Evolutionary conservation across 495 filamentous ascomycete genomes (phyloP), one percentile per base, ranked within the genome.

Genomic region (Penicillium goetzii): DNA sequence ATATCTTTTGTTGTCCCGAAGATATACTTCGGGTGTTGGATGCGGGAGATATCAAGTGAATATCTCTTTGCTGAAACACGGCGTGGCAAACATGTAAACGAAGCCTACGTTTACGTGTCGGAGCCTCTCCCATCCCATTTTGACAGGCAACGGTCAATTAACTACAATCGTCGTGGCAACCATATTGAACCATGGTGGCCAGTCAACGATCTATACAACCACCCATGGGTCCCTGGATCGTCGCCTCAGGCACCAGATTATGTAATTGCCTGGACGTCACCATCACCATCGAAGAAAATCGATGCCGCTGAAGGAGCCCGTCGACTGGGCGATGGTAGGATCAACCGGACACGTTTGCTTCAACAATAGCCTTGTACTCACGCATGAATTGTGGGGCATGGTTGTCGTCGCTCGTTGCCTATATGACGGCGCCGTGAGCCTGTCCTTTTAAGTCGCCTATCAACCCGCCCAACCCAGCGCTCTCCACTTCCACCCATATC

Each of bases 251-350:
- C 43, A 43, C 19, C 25, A n/a, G 23, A 32, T 59, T 55, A 55
- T 36, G 52, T 55, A 55, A 55, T 30, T 15, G 25, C 10, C 30
- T 21, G 30, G 17, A 36, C 52, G 30, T 55, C 52, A 25, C 32
- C 52, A 36, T 55, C 52, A 32, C 57, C 40, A 51, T 47, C 41
- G 56, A 45, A 45, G 2, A 47, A 58, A 30, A 36, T 45, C 25
- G 47, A 51, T 11, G 52, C 52, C 25, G 28, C n/a, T 23, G 43
- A 47, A 55, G 32, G 2, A 28, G 47, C 47, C 25, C 15, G 47
- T 55, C 28, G 15, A 55, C 12, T 36, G 19, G 52, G 30, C 32
- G n/a, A 55, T 19, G 32, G 25, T 36, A 10, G 30, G 4, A 21
- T 21, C 15, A 34, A 15, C 30, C 12, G 5, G 6, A 21, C 30